A percentile compares a stretch with the other conserved stretches of the same genome.
These are phyloP conservation scores for Dimocarpus longan DNA, from an alignment of 345 rosid genomes.

Conservation along the genomic window DNA sequence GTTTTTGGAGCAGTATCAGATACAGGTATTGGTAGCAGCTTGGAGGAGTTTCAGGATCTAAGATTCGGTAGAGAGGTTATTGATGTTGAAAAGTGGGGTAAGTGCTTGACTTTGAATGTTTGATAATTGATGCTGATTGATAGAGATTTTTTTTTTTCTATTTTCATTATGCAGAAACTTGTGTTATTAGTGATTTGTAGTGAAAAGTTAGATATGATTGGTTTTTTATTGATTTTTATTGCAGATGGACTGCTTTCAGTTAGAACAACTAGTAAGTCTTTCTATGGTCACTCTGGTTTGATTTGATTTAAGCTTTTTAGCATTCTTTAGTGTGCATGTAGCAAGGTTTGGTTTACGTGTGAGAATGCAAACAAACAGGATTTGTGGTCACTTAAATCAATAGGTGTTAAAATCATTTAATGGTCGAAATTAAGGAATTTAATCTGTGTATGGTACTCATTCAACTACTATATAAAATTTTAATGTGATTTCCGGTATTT, in stretches of 20 bases:
- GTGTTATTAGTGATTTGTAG: slow-evolving; percentile 6
- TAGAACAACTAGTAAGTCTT: slow-evolving; percentile 69
- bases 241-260: slow-evolving; percentile 84
- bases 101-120: background rate
- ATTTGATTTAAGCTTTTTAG: background rate
- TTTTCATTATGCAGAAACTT: background rate
- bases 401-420: background rate
- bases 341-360: background rate
- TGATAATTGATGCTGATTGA: background rate
- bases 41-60: slow-evolving; percentile 63
- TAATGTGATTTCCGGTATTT: background rate
- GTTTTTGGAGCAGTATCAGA: slow-evolving; percentile 57
- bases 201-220: background rate
- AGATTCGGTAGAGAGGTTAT: slow-evolving; percentile 31
- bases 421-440: background rate
- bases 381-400: background rate
- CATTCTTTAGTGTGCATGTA: background rate
- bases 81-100: slow-evolving; percentile 59
- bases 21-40: slow-evolving; percentile 65
- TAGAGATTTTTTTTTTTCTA: background rate
- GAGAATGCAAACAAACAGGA: background rate
- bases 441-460: background rate
- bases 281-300: background rate
- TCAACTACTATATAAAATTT: background rate
- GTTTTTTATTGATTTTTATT: slow-evolving; percentile 24